Evolutionary conservation across 2,329 filamentous ascomycete species (phyloP).

Genomic region (Exserohilum turcica): DNA sequence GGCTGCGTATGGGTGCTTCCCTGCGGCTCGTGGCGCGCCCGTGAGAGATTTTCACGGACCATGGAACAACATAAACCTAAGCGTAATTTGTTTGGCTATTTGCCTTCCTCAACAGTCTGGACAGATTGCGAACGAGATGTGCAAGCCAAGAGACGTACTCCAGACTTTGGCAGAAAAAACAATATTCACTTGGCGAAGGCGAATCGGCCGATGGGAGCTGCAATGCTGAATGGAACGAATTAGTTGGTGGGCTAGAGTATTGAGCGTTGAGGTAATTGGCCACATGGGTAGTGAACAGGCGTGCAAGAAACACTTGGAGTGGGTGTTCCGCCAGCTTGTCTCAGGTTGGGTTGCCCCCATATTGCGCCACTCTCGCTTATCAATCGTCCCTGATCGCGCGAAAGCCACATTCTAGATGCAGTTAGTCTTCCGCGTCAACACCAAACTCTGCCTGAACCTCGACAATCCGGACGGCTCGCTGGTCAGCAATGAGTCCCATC

Average conservation of each 20-base stretch:
- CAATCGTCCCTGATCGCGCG: background rate
- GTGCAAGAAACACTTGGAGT: background rate
- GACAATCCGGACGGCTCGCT: conserved; percentile 60
- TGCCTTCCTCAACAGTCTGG: background rate
- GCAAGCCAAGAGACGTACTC: background rate
- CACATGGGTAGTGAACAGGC: background rate
- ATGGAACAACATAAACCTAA: background rate
- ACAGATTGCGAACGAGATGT: background rate
- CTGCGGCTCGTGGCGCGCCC: conserved; percentile 1
- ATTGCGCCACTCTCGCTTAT: background rate
- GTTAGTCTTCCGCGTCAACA: conserved; percentile 51
- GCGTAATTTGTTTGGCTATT: background rate
- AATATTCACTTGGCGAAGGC: background rate
- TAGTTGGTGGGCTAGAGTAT: background rate
- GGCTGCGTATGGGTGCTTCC: background rate
- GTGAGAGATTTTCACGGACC: background rate
- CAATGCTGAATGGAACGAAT: background rate
- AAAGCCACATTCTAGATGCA: background rate
- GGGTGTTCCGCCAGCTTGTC: conserved; percentile 1
- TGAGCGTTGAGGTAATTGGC: background rate
- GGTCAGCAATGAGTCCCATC: conserved; percentile 70
- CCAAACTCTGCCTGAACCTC: conserved; percentile 57
- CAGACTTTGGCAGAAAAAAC: background rate
- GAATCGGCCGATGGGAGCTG: background rate
- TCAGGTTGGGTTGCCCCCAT: background rate